These are phyloP conservation scores for Grosmannia huntii DNA, from an alignment of 2,329 filamentous ascomycete genomes.

Conservation along the genomic window DNA sequence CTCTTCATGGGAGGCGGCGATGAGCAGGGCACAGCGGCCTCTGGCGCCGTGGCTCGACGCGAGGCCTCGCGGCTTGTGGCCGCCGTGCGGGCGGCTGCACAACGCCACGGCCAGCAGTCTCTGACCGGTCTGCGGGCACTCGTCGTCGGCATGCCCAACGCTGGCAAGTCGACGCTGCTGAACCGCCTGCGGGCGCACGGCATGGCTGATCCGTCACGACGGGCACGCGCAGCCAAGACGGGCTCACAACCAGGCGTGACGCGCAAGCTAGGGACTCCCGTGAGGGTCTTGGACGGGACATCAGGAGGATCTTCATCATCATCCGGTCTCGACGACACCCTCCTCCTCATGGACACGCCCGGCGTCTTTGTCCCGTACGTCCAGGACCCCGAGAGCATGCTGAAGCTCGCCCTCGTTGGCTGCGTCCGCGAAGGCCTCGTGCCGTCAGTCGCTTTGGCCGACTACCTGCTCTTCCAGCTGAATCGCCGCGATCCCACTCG, in stretches of 20 bases:
- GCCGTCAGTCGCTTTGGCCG: slow-evolving; percentile 62
- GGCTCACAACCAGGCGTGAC: slow-evolving; percentile 85
- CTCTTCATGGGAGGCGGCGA: slow-evolving; percentile 19
- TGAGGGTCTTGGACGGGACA: slow-evolving; percentile 51
- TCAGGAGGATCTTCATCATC: slow-evolving; percentile 1
- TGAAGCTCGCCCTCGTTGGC: slow-evolving; percentile 85
- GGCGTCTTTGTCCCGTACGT: slow-evolving; percentile 94
- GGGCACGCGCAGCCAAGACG: slow-evolving; percentile 60
- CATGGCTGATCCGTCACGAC: slow-evolving; percentile 29
- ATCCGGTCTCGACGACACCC: slow-evolving; percentile 17
- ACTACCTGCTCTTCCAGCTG: slow-evolving; percentile 79
- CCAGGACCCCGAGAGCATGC: slow-evolving; percentile 71
- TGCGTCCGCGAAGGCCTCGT: slow-evolving; percentile 86
- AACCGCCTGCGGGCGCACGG: slow-evolving; percentile 68
- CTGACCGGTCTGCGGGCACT: slow-evolving; percentile 76
- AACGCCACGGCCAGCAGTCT: slow-evolving; percentile 31
- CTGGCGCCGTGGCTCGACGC: slow-evolving; percentile 3
- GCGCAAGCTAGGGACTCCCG: slow-evolving; percentile 66
- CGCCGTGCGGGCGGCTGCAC: slow-evolving; percentile 36
- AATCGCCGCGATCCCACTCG: slow-evolving; percentile 52
- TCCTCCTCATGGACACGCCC: slow-evolving; percentile 84
- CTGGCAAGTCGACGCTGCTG: slow-evolving; percentile 89
- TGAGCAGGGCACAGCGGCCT: slow-evolving; percentile 31
- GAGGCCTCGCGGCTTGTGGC: slow-evolving; percentile 25
- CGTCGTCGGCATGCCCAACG: slow-evolving; percentile 95